phyloP scores from a whole-genome alignment of 2,329 filamentous ascomycete genomes.

The Colletotrichum cordylinicola region DNA sequence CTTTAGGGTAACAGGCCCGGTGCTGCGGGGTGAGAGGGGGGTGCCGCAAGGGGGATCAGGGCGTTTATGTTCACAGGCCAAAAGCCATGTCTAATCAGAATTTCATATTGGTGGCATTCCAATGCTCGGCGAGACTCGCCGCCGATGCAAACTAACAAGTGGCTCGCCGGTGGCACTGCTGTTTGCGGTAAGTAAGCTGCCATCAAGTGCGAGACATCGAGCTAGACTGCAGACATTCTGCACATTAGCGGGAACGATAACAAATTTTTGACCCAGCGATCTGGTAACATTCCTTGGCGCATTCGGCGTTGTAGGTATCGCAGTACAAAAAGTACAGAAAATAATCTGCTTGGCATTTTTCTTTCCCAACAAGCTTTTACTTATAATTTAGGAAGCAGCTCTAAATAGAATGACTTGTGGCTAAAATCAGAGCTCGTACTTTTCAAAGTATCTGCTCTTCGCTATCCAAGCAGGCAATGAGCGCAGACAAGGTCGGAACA shows the following conservation, averaged over 20 bases:
- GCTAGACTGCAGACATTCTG: neutral
- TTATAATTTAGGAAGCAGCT: too few relatives aligned
- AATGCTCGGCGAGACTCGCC: neutral
- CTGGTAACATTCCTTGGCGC: neutral
- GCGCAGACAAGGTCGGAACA: neutral
- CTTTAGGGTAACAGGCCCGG: neutral
- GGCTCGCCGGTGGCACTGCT: neutral
- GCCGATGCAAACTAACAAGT: neutral
- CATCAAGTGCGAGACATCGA: neutral
- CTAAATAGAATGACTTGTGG: neutral
- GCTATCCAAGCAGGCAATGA: accelerated
- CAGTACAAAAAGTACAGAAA: neutral
- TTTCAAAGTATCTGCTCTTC: neutral
- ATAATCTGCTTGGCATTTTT: neutral
- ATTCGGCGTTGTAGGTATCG: neutral
- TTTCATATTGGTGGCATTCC: neutral
- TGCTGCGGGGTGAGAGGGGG: neutral
- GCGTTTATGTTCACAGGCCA: neutral
- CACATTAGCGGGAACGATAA: neutral
- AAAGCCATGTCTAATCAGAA: neutral
- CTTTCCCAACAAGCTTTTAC: too few relatives aligned
- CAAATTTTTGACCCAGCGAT: neutral
- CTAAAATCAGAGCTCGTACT: neutral
- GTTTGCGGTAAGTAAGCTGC: neutral
- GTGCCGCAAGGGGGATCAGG: neutral